These are phyloP conservation scores for Leishmania amazonensis DNA, from an alignment of 208 protist genomes.

Conservation along the genomic window DNA sequence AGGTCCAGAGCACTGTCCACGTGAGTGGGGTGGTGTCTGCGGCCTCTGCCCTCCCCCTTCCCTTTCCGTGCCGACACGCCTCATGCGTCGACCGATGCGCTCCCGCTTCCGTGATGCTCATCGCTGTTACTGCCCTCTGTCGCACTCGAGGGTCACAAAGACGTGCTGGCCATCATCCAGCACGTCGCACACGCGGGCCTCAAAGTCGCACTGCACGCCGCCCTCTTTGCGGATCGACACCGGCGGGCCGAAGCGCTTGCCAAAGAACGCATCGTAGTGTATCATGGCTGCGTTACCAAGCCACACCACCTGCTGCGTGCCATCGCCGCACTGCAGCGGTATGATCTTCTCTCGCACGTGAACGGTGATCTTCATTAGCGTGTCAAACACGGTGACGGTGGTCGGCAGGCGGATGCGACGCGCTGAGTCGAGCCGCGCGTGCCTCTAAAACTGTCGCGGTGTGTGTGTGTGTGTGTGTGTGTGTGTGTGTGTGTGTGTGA, in stretches of 20 bases:
- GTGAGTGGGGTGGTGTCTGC: not conserved
- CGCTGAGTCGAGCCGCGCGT: not conserved
- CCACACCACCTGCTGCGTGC: conserved; percentile 83
- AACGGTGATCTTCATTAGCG: conserved; percentile 74
- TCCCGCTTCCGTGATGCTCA: not conserved
- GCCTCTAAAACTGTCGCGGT: not conserved
- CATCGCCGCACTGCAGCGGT: conserved; percentile 81
- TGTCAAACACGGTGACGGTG: not conserved
- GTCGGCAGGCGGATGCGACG: not conserved
- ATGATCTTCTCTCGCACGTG: conserved; percentile 89
- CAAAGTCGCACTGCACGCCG: conserved; percentile 72
- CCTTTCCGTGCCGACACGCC: not conserved
- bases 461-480: not conserved
- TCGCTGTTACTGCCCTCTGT: conserved; percentile 17
- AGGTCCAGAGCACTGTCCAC: not conserved
- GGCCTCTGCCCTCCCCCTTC: not conserved
- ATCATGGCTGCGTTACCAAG: conserved; percentile 88
- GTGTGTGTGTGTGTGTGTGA: too few species aligned
- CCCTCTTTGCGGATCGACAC: conserved; percentile 83
- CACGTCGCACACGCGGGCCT: conserved; percentile 70
- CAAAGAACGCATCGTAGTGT: conserved; percentile 86
- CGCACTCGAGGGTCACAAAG: conserved; percentile 64
- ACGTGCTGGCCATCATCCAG: conserved; percentile 87
- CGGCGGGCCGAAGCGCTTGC: conserved; percentile 63
- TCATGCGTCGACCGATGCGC: not conserved